Base-by-base conservation (phyloP, 371 early-diverging fungal species). In the Apophysomyces elegans region DNA sequence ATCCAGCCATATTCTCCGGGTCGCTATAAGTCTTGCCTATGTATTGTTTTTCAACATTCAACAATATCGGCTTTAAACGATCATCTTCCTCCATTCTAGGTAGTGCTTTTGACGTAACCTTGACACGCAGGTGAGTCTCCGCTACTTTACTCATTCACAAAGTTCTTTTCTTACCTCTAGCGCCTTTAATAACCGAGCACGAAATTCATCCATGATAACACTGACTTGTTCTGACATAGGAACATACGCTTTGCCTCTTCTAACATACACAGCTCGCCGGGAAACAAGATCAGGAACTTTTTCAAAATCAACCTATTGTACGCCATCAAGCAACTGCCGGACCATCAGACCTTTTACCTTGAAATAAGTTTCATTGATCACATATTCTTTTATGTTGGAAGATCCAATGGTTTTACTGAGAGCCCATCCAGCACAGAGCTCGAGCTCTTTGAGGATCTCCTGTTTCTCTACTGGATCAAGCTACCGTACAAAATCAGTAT, bases 71-170 rank as follows among this genome's bases (percentile, higher is more conserved):
- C 54, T 90, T 76, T 58, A 99, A 74, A 26, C 98, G 89, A 67
- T 96, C 95, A 70, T 97, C 97, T 74, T 97, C 96, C 65, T 96
- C 97, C 88, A 98, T 84, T 46, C 90, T 82, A 47, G 96, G 95
- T 64, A 98, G 73, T 7, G 90, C 85, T 65, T 87, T 86, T 36
- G 91, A 86, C 4, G 92, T 89, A 21, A 79, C 75, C 87, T 85
- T 69, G 58, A 39, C 41, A 32, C 32, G 9, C 21, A 50, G 1
- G 1, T 26, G 2, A 26, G 32, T 26, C 32, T 26, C 32, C 32
- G 32, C 2, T 26, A 26, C 32, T 26, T 0, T 26, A 26, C 2
- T 26, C 32, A 26, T 26, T 26, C 32, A 26, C 32, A 26, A 26
- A 26, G 3, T 26, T 26, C 32, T 26, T 26, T 26, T 26, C 13